Conservation (phyloP, 2,329 filamentous ascomycete species). For the Conoideocrella luteorostrata region DNA sequence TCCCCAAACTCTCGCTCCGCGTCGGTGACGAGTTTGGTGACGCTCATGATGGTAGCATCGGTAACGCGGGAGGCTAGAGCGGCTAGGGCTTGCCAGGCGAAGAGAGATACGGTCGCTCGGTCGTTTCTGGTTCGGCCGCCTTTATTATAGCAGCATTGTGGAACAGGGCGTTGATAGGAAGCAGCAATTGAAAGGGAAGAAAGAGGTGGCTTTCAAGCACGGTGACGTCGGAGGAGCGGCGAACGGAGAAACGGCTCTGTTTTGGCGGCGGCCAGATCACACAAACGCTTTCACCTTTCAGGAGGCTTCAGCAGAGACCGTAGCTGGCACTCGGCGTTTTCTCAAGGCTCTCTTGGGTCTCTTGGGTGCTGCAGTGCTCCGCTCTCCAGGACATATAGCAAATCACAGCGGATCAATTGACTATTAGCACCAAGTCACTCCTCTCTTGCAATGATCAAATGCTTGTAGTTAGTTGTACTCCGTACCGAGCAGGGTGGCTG, state of each 20-base stretch:
- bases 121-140: constrained; percentile 6
- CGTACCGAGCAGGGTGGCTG: background rate
- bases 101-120: constrained; percentile 8
- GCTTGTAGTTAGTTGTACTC: no score
- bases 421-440: background rate
- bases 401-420: constrained; percentile 10
- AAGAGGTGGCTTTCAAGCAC: constrained; percentile 4
- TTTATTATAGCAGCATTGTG: constrained; percentile 12
- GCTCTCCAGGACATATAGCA: background rate
- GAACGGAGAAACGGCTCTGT: background rate
- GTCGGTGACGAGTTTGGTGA: constrained; percentile 44
- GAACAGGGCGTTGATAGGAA: background rate
- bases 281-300: no score
- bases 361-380: background rate
- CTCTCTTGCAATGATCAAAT: background rate
- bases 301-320: no score
- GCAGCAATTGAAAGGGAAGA: constrained; percentile 3
- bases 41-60: constrained; percentile 29
- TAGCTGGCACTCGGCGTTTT: no score
- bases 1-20: constrained; percentile 64
- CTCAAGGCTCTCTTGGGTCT: no score
- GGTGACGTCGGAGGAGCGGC: constrained; percentile 9
- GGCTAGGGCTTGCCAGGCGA: constrained; percentile 11
- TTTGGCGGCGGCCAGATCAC: no score
- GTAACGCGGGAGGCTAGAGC: constrained; percentile 21